Conservation (phyloP, 441 rosid genomes). For the Adansonia grandidieri region DNA sequence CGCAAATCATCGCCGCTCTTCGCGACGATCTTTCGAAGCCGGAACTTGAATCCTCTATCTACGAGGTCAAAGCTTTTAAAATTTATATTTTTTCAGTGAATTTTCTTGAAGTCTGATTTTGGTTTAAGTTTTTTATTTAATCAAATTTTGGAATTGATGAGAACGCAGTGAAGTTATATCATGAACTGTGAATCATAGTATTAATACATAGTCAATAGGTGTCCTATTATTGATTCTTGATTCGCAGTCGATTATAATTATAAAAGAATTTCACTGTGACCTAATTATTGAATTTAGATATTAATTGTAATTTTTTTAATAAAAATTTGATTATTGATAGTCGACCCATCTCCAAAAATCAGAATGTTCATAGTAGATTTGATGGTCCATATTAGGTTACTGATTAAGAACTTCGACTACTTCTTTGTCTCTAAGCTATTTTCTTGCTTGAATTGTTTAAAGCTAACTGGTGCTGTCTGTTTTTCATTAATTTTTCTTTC, state of each 20-base stretch:
- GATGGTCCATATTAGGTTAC: not conserved
- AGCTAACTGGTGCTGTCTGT: not conserved
- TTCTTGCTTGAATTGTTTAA: not conserved
- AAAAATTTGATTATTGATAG: not conserved
- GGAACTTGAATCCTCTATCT: constrained; percentile 57
- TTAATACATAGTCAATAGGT: not conserved
- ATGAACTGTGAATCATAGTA: not conserved
- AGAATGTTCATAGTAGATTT: not conserved
- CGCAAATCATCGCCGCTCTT: constrained; percentile 62
- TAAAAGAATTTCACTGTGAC: not conserved
- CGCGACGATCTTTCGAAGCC: constrained; percentile 69
- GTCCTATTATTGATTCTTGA: not conserved
- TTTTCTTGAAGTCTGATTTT: not conserved
- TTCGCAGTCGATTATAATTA: not conserved
- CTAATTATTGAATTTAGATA: not conserved
- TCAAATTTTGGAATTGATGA: not conserved
- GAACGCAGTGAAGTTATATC: not conserved
- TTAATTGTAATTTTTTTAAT: not conserved
- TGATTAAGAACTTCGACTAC: not conserved
- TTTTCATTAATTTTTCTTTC: not conserved
- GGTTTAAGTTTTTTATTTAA: not conserved
- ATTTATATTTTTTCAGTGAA: not conserved
- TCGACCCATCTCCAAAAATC: not conserved
- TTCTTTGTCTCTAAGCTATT: not conserved
- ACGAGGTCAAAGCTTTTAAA: constrained; percentile 43